phyloP scores from a whole-genome alignment of 257 asterid genomes.

The Anisodus tanguticus region DNA sequence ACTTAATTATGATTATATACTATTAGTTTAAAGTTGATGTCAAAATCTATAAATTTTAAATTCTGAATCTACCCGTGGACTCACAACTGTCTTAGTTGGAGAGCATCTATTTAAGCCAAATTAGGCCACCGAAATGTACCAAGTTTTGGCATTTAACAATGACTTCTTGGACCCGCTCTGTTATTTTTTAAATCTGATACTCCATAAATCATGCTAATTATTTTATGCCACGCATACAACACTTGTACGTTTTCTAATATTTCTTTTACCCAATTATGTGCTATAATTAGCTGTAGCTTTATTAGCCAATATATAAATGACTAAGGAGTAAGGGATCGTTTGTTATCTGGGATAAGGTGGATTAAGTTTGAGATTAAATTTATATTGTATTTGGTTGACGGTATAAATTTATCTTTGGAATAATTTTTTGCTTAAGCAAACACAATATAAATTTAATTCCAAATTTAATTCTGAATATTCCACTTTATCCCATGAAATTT shows the following conservation, averaged over 20 bases:
- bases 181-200: neutral
- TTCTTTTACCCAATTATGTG: slow-evolving; percentile 7
- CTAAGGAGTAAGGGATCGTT: neutral
- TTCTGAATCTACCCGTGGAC: too few relatives aligned
- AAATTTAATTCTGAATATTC: too few relatives aligned
- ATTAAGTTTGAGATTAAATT: too few relatives aligned
- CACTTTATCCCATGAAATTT: too few relatives aligned
- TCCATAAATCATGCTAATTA: neutral
- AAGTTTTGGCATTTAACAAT: slow-evolving; percentile 8
- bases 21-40: too few relatives aligned
- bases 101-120: neutral
- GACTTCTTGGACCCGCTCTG: neutral
- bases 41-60: too few relatives aligned
- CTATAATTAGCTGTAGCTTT: neutral
- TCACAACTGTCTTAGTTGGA: neutral
- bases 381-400: too few relatives aligned
- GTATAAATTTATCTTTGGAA: too few relatives aligned
- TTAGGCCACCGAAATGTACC: neutral
- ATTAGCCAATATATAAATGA: slow-evolving; percentile 5
- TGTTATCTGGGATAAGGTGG: too few relatives aligned
- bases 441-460: too few relatives aligned
- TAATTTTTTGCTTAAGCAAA: too few relatives aligned
- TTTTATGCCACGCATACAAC: neutral
- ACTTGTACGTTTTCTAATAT: neutral
- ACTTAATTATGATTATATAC: too few relatives aligned